Evolutionary conservation across 441 rosid species (phyloP), one percentile per base, ranked within the genome.

Genomic region (Jatropha podagrica): DNA sequence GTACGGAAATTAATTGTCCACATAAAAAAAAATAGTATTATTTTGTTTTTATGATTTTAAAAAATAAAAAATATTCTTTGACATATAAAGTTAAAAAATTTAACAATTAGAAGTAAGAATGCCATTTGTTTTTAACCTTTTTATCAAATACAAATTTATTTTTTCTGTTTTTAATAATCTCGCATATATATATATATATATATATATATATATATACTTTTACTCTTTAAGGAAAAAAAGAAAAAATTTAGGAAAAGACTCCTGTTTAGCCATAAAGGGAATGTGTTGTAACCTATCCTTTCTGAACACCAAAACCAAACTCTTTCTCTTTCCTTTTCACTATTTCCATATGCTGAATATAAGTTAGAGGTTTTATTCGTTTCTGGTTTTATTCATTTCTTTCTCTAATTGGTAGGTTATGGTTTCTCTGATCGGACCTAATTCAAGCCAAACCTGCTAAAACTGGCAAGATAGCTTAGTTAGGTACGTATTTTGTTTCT

Each of bases 231-330:
- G 69, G 26, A 32, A 32, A 32, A 51, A 64, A 68, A 67, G 4
- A 42, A 52, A 54, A 60, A 56, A 26, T 23, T n/a, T 10, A 37
- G 46, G 64, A 56, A 66, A 49, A 46, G 55, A 65, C 51, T 6
- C 44, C 77, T 73, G 79, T 83, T 76, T 85, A 60, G 82, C 89
- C 76, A 84, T 81, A 85, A 84, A 85, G 80, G 80, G 85, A 82
- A 81, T 1, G 32, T 32, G 2, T 69, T 65, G 69, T 42, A 51
- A 40, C 72, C 78, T 81, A 78, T 80, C 83, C 84, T 81, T 84
- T 84, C 74, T 40, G 86, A 79, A 76, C 84, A 59, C 37, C n/a
- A 52, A 59, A 27, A 17, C 8, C 58, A 20, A 4, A 10, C 17
- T 38, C 15, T 67, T 26, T 44, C 17, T 52, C 11, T 55, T 5